These are phyloP conservation scores for Lactifluus volemus DNA, from an alignment of 768 basidiomycete species.

Conservation along the genomic window DNA sequence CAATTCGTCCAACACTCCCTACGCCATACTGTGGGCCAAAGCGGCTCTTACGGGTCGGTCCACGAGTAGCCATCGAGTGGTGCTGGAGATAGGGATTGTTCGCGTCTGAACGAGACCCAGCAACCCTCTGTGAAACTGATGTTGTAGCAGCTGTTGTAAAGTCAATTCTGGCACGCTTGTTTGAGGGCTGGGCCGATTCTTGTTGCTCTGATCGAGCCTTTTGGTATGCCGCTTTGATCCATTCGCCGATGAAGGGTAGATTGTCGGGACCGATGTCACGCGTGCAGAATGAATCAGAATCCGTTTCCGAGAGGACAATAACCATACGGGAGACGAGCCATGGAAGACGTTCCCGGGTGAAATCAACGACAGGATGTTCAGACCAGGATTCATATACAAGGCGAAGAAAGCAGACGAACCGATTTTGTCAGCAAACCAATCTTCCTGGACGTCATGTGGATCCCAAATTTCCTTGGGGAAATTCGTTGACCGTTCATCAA, in stretches of 20 bases:
- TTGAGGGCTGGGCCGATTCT: constrained; percentile 24
- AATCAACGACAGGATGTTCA: not conserved
- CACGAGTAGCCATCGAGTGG: not conserved
- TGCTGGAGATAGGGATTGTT: constrained; percentile 17
- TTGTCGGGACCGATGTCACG: not conserved
- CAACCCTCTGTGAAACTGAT: not conserved
- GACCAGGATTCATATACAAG: not conserved
- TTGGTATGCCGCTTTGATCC: constrained; percentile 31
- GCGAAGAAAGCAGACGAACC: constrained; percentile 41
- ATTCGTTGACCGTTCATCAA: constrained; percentile 81
- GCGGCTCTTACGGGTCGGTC: constrained; percentile 12
- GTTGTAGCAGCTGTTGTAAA: constrained; percentile 30
- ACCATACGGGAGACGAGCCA: not conserved
- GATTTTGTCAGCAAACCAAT: constrained; percentile 72
- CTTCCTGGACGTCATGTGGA: constrained; percentile 48
- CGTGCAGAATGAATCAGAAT: not conserved
- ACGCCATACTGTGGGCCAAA: constrained; percentile 5
- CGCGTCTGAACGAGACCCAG: not conserved
- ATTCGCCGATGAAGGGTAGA: not conserved
- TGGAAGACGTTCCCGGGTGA: not conserved
- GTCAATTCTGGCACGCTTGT: constrained; percentile 36
- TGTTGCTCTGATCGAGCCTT: constrained; percentile 36
- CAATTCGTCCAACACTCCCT: constrained; percentile 3
- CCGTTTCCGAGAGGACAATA: not conserved
- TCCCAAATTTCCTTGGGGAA: constrained; percentile 73